A percentile compares a stretch with the other conserved stretches of the same genome.
Evolutionary conservation across 441 rosid genomes (phyloP).

Genomic region (Kokia cookei): DNA sequence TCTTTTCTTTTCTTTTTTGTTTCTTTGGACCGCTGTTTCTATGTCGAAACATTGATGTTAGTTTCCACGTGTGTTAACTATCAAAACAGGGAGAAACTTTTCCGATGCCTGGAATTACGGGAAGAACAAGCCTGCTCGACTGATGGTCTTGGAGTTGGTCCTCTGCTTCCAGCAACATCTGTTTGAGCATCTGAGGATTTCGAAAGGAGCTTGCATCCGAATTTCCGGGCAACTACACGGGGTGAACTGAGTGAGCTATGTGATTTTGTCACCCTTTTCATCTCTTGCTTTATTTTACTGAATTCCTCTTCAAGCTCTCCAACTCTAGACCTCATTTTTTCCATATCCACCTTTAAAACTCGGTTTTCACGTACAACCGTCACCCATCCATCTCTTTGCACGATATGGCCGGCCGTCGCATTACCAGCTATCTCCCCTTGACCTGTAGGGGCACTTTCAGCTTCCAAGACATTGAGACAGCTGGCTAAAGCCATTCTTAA

Average conservation of each 20-base stretch:
- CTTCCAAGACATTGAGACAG: constrained; percentile 56
- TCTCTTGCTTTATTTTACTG: constrained; percentile 71
- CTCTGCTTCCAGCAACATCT: constrained; percentile 29
- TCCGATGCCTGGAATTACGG: constrained; percentile 65
- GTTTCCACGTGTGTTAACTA: constrained; percentile 10
- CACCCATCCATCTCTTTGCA: constrained; percentile 90
- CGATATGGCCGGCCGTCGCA: constrained; percentile 45
- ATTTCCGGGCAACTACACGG: constrained; percentile 44
- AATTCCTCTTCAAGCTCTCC: constrained; percentile 87
- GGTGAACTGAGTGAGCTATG: constrained; percentile 70
- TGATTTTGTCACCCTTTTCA: constrained; percentile 67
- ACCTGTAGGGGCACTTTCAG: constrained; percentile 46
- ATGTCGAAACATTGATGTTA: background rate
- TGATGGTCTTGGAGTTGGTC: constrained; percentile 49
- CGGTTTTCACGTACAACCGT: constrained; percentile 81
- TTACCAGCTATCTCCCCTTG: constrained; percentile 21
- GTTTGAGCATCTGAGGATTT: constrained; percentile 54
- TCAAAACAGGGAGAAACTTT: constrained; percentile 77
- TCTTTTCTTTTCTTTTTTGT: background rate
- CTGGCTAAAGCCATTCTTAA: constrained; percentile 78
- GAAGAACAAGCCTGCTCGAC: constrained; percentile 48
- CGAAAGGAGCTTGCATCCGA: constrained; percentile 70
- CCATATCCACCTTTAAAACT: constrained; percentile 77
- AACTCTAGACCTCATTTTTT: constrained; percentile 82
- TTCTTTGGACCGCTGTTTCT: background rate